phyloP scores from a whole-genome alignment of 2,329 filamentous ascomycete species.

The Massarina eburnea region DNA sequence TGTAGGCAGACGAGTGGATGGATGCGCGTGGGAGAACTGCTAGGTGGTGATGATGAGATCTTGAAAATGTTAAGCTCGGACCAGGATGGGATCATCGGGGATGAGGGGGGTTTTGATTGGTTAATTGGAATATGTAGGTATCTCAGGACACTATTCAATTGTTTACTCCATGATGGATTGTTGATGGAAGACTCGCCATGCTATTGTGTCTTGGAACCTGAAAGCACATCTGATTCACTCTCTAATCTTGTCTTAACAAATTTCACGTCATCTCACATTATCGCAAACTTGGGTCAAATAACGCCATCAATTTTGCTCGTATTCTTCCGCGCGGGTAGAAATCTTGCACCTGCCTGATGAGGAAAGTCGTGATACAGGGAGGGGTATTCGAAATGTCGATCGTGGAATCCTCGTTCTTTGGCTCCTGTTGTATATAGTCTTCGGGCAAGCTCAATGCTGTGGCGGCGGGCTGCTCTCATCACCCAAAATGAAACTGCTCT shows the following conservation, averaged over 20 bases:
- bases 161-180: too few relatives aligned
- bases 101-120: conserved; percentile 1
- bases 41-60: conserved; percentile 11
- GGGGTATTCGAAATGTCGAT: background rate
- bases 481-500: background rate
- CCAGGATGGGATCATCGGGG: background rate
- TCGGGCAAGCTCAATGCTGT: too few relatives aligned
- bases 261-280: background rate
- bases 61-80: conserved; percentile 24
- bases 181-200: too few relatives aligned
- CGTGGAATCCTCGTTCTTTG: background rate
- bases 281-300: background rate
- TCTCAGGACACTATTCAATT: too few relatives aligned
- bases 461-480: background rate
- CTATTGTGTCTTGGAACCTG: too few relatives aligned
- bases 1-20: conserved; percentile 7
- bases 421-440: too few relatives aligned
- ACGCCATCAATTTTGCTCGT: background rate
- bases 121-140: too few relatives aligned
- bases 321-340: background rate
- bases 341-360: background rate
- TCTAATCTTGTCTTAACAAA: too few relatives aligned
- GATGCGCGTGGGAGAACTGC: conserved; percentile 8
- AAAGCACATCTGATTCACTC: too few relatives aligned
- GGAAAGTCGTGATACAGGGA: background rate